A percentile compares a stretch with the other conserved stretches of the same genome.
These are phyloP conservation scores for Mycena albidolilacea DNA, from an alignment of 768 basidiomycete species.

Conservation along the genomic window DNA sequence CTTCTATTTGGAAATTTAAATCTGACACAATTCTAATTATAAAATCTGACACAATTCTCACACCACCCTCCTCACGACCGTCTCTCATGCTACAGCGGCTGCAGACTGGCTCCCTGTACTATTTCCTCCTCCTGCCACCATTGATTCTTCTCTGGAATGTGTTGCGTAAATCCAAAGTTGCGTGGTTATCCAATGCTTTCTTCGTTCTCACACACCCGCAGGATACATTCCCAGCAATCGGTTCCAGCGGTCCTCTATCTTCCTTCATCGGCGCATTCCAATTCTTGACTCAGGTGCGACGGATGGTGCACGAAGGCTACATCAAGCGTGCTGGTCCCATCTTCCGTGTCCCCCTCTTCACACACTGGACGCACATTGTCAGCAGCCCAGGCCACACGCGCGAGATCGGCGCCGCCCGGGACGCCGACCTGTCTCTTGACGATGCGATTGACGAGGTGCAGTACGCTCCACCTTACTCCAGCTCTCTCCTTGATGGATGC, in stretches of 20 bases:
- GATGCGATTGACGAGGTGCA: slow-evolving; percentile 58
- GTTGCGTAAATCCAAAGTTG: not conserved
- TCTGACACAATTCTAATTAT: too few species aligned
- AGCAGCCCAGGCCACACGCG: slow-evolving; percentile 58
- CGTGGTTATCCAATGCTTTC: not conserved
- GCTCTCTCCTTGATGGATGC: not conserved
- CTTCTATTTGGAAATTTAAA: too few species aligned
- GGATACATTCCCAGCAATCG: slow-evolving; percentile 52
- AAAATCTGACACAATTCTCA: too few species aligned
- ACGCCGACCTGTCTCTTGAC: slow-evolving; percentile 60
- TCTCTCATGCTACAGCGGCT: too few species aligned
- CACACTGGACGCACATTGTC: slow-evolving; percentile 63
- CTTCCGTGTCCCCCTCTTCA: slow-evolving; percentile 61
- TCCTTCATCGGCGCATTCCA: slow-evolving; percentile 50
- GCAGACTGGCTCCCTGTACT: too few species aligned
- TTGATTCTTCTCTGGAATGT: not conserved
- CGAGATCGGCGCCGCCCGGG: slow-evolving; percentile 62
- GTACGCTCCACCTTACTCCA: slow-evolving; percentile 21
- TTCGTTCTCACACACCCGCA: not conserved
- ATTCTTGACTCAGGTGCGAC: slow-evolving; percentile 43
- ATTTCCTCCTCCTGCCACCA: not conserved
- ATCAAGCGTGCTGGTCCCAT: slow-evolving; percentile 44
- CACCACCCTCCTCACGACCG: too few species aligned
- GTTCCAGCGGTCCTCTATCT: slow-evolving; percentile 49
- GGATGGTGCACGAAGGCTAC: slow-evolving; percentile 52